Conservation (phyloP, 202 grass and related monocot species). For the Carex arenaria region DNA sequence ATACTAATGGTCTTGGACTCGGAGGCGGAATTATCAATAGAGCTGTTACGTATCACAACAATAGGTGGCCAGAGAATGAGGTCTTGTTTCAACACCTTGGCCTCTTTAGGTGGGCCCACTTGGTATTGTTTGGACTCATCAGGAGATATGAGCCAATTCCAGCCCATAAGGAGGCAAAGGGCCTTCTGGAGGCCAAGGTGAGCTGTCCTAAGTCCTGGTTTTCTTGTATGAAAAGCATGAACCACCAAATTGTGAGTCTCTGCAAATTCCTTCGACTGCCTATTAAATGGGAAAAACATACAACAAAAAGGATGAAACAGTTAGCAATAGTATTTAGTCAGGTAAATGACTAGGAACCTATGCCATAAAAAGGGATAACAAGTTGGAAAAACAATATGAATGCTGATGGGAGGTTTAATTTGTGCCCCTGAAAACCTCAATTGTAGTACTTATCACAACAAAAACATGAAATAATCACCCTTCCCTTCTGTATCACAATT, state of each 20-base stretch:
- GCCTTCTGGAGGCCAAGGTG: conserved; percentile 85
- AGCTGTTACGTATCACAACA: conserved; percentile 67
- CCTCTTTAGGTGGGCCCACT: conserved; percentile 41
- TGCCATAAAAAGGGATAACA: background rate
- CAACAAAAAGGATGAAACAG: background rate
- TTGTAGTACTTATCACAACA: background rate
- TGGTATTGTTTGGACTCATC: conserved; percentile 60
- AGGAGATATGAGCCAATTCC: conserved; percentile 80
- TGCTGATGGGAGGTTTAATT: background rate
- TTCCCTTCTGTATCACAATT: background rate
- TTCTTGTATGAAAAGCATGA: conserved; percentile 63
- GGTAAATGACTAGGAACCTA: background rate
- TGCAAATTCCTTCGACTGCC: conserved; percentile 55
- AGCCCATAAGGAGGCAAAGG: conserved; percentile 87
- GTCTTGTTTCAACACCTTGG: conserved; percentile 56
- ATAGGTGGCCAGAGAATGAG: conserved; percentile 92
- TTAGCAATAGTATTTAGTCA: conserved; percentile 1
- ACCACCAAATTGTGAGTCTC: conserved; percentile 50
- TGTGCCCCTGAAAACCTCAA: background rate
- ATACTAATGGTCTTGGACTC: conserved; percentile 40
- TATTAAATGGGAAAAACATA: conserved; percentile 35
- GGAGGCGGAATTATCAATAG: conserved; percentile 22
- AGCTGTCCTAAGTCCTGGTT: conserved; percentile 63
- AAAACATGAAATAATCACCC: background rate
- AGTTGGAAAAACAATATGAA: background rate